Conservation (phyloP, 2,329 filamentous ascomycete genomes). For the Fusarium sp. region DNA sequence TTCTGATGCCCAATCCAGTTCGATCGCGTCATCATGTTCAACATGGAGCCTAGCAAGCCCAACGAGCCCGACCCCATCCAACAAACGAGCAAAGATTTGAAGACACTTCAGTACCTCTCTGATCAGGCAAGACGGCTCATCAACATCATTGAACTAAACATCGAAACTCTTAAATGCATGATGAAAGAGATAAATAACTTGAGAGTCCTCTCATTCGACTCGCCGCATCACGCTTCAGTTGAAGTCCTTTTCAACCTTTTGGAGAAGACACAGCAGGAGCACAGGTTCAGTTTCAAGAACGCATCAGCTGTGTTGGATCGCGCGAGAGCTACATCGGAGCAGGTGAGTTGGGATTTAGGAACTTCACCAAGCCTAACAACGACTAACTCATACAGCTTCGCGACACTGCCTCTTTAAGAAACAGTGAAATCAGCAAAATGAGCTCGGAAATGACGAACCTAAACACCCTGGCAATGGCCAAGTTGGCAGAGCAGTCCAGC, state of each 20-base stretch:
- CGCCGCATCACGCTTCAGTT: neutral
- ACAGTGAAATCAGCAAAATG: slow-evolving; percentile 9
- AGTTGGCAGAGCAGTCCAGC: neutral
- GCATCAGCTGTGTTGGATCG: neutral
- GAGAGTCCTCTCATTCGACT: neutral
- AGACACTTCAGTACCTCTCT: slow-evolving; percentile 2
- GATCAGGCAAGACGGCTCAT: slow-evolving; percentile 1
- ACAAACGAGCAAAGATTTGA: slow-evolving; percentile 1
- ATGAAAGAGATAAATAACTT: neutral
- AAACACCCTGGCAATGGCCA: slow-evolving; percentile 2
- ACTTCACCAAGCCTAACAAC: neutral
- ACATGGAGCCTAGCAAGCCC: neutral
- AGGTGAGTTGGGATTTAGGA: neutral
- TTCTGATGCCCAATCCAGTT: neutral
- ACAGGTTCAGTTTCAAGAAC: neutral
- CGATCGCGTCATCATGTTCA: slow-evolving; percentile 1
- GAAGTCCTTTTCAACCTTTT: neutral
- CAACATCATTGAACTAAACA: neutral
- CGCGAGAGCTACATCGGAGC: neutral
- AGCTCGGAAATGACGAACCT: neutral
- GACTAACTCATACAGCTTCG: slow-evolving; percentile 4
- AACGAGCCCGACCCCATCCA: neutral
- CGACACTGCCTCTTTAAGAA: slow-evolving; percentile 1
- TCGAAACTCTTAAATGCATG: neutral
- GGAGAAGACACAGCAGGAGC: neutral